A percentile compares a stretch with the other conserved stretches of the same genome.
These are phyloP conservation scores for Penicillium brasilianum DNA, from an alignment of 2,329 filamentous ascomycete genomes.

Conservation along the genomic window DNA sequence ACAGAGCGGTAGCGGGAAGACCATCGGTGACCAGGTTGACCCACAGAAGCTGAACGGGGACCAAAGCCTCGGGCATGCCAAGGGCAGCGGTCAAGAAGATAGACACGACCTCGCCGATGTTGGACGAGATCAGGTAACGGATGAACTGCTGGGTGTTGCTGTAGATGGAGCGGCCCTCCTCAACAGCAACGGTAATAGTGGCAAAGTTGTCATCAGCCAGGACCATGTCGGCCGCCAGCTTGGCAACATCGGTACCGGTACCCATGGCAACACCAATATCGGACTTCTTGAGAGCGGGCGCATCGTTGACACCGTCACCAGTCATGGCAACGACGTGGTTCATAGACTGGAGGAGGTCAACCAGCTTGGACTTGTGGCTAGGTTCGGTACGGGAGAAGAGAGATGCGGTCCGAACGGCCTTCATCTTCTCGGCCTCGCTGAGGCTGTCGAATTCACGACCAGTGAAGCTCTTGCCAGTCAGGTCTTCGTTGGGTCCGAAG, in stretches of 20 bases:
- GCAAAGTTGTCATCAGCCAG: constrained; percentile 98
- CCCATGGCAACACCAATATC: constrained; percentile 99
- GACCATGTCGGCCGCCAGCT: constrained; percentile 97
- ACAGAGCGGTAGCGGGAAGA: constrained; percentile 91
- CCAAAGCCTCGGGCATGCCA: constrained; percentile 96
- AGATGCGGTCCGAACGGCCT: constrained; percentile 82
- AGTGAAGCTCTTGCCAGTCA: constrained; percentile 91
- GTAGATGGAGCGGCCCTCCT: constrained; percentile 97
- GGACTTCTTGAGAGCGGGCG: constrained; percentile 95
- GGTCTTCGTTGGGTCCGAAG: constrained; percentile 79
- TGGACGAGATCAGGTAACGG: constrained; percentile 97
- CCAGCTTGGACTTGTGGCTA: constrained; percentile 94
- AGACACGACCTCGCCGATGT: constrained; percentile 98
- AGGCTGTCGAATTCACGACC: constrained; percentile 93
- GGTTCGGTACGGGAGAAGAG: constrained; percentile 97
- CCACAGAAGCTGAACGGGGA: constrained; percentile 97
- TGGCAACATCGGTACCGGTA: constrained; percentile 94
- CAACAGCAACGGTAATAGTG: constrained; percentile 92
- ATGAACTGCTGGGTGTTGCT: constrained; percentile 99
- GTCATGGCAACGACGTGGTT: constrained; percentile 99
- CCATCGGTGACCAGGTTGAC: constrained; percentile 98
- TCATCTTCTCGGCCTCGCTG: constrained; percentile 75
- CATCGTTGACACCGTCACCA: constrained; percentile 97
- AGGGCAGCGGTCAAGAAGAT: constrained; percentile 97
- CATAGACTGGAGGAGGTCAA: constrained; percentile 90